Conservation (phyloP, 257 asterid species). For the Sherardia arvensis region DNA sequence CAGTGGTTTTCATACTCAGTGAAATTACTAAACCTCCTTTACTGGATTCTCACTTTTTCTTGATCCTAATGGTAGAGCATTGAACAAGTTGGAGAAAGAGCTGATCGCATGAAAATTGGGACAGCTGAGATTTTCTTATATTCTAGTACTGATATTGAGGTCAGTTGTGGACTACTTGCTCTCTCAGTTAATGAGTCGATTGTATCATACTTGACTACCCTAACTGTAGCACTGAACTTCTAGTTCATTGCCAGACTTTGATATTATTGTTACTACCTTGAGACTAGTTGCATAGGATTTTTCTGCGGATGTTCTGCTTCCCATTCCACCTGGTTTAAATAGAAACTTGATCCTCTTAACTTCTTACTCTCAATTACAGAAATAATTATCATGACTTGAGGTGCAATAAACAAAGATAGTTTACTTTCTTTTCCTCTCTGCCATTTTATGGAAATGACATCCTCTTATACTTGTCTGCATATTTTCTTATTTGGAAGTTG, state of each 20-base stretch:
- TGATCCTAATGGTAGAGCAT: conserved; percentile 55
- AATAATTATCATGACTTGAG: neutral
- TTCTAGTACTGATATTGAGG: conserved; percentile 93
- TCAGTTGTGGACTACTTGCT: conserved; percentile 13
- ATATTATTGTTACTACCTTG: neutral
- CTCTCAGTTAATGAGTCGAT: neutral
- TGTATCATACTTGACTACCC: neutral
- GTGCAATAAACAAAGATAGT: neutral
- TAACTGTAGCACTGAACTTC: neutral
- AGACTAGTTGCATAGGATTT: neutral
- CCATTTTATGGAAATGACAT: neutral
- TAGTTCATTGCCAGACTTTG: neutral
- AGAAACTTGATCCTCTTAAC: neutral
- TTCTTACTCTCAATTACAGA: neutral
- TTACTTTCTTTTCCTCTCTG: neutral
- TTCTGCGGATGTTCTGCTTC: neutral
- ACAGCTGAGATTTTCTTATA: conserved; percentile 55
- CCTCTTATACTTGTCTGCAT: neutral
- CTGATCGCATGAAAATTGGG: conserved; percentile 67
- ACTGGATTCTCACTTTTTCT: conserved; percentile 3
- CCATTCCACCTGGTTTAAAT: neutral
- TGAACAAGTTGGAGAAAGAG: conserved; percentile 91
- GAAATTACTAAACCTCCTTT: neutral
- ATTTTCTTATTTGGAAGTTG: neutral
- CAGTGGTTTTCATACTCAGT: neutral